phyloP scores from a whole-genome alignment of 2,329 filamentous ascomycete genomes.

The Didymosphaeria variabile region DNA sequence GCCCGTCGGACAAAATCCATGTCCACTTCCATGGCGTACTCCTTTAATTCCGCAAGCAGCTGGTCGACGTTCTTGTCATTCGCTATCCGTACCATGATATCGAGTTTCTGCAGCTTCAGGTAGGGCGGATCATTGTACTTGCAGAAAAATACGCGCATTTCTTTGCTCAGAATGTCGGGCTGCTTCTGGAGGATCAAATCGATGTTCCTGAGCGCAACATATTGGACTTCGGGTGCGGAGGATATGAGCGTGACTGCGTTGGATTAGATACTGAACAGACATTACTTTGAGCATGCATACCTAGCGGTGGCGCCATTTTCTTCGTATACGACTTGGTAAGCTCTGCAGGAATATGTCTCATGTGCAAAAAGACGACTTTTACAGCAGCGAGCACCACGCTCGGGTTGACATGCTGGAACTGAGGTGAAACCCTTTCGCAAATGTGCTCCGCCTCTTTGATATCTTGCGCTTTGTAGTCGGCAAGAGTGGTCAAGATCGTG shows the following conservation, averaged over 20 bases:
- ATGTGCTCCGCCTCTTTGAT: conserved; percentile 98
- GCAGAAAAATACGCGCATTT: conserved; percentile 98
- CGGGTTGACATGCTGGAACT: conserved; percentile 98
- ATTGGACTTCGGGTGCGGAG: conserved; percentile 95
- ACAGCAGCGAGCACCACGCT: conserved; percentile 97
- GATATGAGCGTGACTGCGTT: conserved; percentile 87
- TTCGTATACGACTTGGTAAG: conserved; percentile 86
- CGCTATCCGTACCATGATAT: conserved; percentile 99
- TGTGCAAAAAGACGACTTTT: conserved; percentile 97
- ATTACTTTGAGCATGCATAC: conserved; percentile 58
- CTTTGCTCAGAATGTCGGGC: conserved; percentile 95
- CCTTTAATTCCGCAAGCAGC: conserved; percentile 90
- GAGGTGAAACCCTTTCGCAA: conserved; percentile 92
- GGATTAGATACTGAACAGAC: conserved; percentile 32
- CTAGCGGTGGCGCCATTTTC: conserved; percentile 97
- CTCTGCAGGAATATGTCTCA: conserved; percentile 83
- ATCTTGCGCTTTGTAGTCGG: conserved; percentile 86
- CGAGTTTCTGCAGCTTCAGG: conserved; percentile 95
- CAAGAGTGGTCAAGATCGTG: conserved; percentile 88
- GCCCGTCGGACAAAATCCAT: conserved; percentile 98
- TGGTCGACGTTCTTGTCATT: conserved; percentile 98
- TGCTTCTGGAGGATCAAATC: conserved; percentile 95
- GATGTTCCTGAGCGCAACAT: conserved; percentile 95
- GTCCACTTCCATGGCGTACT: conserved; percentile 97
- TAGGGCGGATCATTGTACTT: conserved; percentile 99